A percentile compares a stretch with the other conserved stretches of the same genome.
phyloP scores from a whole-genome alignment of 2,329 filamentous ascomycete genomes.

The Talaromyces sp. region DNA sequence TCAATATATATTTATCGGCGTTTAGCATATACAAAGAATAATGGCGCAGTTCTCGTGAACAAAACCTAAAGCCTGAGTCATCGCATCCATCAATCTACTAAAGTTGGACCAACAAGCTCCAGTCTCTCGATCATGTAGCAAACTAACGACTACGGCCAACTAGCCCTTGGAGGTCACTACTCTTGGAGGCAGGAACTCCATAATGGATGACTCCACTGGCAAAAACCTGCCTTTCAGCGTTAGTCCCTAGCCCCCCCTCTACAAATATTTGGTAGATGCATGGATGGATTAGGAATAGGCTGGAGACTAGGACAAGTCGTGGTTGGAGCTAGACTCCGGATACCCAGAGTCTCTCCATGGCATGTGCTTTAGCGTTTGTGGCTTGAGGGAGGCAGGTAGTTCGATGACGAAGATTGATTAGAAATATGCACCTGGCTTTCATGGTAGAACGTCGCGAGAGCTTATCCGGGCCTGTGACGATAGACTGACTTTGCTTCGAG shows the following conservation, averaged over 20 bases:
- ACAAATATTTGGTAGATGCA: not conserved
- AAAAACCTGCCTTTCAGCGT: not conserved
- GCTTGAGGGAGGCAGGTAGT: not conserved
- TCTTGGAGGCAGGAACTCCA: not conserved
- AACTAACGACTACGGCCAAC: not conserved
- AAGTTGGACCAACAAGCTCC: not conserved
- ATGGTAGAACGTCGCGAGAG: not conserved
- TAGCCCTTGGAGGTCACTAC: not conserved
- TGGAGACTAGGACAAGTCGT: not conserved
- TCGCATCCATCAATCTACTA: not conserved
- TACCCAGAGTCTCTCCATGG: not conserved
- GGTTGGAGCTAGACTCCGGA: not conserved
- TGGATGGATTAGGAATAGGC: not conserved
- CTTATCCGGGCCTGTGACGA: not conserved
- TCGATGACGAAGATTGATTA: conserved; percentile 1
- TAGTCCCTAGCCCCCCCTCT: not conserved
- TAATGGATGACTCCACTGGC: not conserved
- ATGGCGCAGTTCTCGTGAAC: not conserved
- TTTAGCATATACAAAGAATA: not conserved
- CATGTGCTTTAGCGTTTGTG: not conserved
- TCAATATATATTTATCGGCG: not conserved
- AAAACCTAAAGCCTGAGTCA: conserved; percentile 13
- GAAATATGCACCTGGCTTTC: not conserved
- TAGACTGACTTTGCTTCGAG: not conserved
- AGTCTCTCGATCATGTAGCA: not conserved